Conservation (phyloP, 371 early-diverging fungal species). For the Mucor mucedo region DNA sequence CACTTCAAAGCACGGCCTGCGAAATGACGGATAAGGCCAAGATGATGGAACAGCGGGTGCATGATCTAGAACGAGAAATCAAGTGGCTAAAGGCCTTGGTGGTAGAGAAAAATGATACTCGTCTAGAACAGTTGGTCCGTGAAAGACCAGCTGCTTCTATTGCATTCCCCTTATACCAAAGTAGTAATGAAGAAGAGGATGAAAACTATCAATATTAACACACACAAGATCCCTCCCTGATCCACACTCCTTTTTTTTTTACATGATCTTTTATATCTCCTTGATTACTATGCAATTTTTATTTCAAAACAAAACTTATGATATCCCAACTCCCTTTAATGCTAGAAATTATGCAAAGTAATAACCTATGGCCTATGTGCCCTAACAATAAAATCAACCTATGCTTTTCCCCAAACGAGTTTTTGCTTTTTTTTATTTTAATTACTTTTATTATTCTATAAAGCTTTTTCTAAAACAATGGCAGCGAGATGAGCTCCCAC, state of each 20-base stretch:
- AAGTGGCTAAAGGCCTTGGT: conserved; percentile 88
- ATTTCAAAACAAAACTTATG: no score
- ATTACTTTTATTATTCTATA: conserved; percentile 1
- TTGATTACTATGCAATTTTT: no score
- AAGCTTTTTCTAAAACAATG: conserved; percentile 13
- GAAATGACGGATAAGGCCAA: conserved; percentile 83
- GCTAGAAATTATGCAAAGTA: no score
- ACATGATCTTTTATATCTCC: no score
- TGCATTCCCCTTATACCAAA: conserved; percentile 11
- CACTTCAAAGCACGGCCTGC: conserved; percentile 79
- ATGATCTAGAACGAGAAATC: conserved; percentile 88
- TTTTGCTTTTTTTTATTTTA: background rate
- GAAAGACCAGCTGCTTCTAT: conserved; percentile 27
- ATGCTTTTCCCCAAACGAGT: no score
- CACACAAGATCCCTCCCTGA: no score
- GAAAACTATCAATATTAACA: no score
- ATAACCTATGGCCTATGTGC: no score
- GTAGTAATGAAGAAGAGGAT: background rate
- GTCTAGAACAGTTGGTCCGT: conserved; percentile 28
- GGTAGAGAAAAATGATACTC: conserved; percentile 71
- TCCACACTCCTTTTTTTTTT: no score
- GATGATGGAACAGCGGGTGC: conserved; percentile 70
- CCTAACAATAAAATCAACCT: no score
- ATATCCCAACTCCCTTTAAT: no score
- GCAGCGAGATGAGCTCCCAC: conserved; percentile 36